Base-by-base conservation (phyloP, 352 stramenopile species). In the Pythium myriotylum region DNA sequence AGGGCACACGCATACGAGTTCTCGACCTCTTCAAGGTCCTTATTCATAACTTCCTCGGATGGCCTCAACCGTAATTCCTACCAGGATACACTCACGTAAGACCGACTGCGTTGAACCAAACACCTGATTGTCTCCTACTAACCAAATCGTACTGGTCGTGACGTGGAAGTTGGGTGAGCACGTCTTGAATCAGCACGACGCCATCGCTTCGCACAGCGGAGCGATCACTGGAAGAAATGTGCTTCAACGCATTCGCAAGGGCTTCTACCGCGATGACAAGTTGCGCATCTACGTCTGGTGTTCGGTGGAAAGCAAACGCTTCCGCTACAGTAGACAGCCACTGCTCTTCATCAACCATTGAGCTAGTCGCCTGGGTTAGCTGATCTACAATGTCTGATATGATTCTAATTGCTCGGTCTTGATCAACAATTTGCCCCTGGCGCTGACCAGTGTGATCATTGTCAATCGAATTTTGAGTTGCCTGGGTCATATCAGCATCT, bases 91-190 rank as follows among this genome's bases (percentile, higher is more conserved):
- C 7, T 14, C 33, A 4, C 20, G 6, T 54, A 17, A 54, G 41
- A 62, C 9, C 14, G n/a, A 35, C 16, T 20, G 16, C 24, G 9
- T 50, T 16, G 13, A 48, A n/a, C 22, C 20, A 42, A 47, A 6
- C 12, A 33, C 49, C n/a, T 20, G 19, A 26, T 23, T 32, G 8
- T 17, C 33, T 19, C n/a, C 3, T 22, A 45, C 50, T 23, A 32
- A 70, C 63, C 56, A 70, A 32, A 22, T 62, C 53, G 52, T 59
- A 54, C 50, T 65, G 43, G 24, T 70, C 41, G 32, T 51, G 35
- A 10, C 53, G 35, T 5, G 64, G 57, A 14, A 72, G 16, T 14
- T 56, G 39, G n/a, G 48, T 19, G 3, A 72, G 41, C 19, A 68
- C 65, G 3, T 65, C 45, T 41, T 65, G 24, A 16, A 72, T 65